phyloP scores from a whole-genome alignment of 495 filamentous ascomycete species.

The Penicillium waksmanii region DNA sequence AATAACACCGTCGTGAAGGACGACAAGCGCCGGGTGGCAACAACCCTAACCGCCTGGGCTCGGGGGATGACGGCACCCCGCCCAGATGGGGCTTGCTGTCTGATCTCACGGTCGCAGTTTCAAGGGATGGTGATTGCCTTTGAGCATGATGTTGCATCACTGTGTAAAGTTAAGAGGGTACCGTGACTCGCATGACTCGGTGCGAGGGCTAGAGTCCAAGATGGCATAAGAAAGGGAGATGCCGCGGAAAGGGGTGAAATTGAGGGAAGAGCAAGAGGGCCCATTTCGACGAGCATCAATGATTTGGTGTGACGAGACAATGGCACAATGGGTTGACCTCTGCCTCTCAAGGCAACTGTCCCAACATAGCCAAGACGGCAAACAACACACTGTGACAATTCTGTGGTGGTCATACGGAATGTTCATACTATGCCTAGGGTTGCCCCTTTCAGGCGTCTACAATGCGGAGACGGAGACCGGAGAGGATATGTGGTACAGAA shows the following conservation, averaged over 20 bases:
- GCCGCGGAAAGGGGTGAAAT: neutral
- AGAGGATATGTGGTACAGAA: too few species aligned
- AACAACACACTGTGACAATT: neutral
- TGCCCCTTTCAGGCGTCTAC: slow-evolving; percentile 20
- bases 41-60: neutral
- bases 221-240: too few species aligned
- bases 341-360: neutral
- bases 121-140: slow-evolving; percentile 10
- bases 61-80: neutral
- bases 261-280: neutral
- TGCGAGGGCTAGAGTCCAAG: too few species aligned
- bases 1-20: slow-evolving; percentile 6
- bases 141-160: slow-evolving; percentile 7
- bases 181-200: too few species aligned
- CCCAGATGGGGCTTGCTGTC: neutral
- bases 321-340: neutral
- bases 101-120: slow-evolving; percentile 6
- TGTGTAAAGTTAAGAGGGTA: neutral
- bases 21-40: slow-evolving; percentile 1
- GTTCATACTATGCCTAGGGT: slow-evolving; percentile 5
- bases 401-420: slow-evolving; percentile 16
- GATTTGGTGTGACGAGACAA: too few species aligned
- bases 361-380: slow-evolving; percentile 12
- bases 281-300: neutral
- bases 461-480: neutral